Evolutionary conservation across 495 filamentous ascomycete species (phyloP), one percentile per base, ranked within the genome.

Genomic region (Aspergillus cristatus): DNA sequence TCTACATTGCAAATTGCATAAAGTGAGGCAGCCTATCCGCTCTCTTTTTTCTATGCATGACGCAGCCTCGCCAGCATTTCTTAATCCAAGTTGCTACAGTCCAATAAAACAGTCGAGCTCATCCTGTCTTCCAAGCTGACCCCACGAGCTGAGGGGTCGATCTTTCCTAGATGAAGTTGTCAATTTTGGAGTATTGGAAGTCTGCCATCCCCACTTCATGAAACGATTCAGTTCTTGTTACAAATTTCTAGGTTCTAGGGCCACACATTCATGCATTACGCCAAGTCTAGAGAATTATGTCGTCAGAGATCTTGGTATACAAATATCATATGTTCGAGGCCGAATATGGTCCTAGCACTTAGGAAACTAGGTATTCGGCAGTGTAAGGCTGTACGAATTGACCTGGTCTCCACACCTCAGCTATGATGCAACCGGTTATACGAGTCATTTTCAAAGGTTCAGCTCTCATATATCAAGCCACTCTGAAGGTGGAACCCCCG

Each of bases 391-490:
- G 11, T 14, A 30, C 28, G 28, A 30, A 14, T 14, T 30, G 28
- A 30, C 4, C 4, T 30, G 10, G 28, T 14, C 28, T 30, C 28
- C 11, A n/a, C 28, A n/a, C 13, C 28, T 30, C 28, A 30, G 28
- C 28, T 30, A 30, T 30, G 28, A 30, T 12, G 28, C 13, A 30
- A 30, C 28, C 13, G 28, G 28, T 30, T 12, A 30, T 30, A 12
- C 4, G 28, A 30, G 28, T 30, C 11, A 6, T 30, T 30, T 30
- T 30, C 28, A n/a, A 14, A n/a, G 28, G 28, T 30, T 30, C 28
- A 30, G 28, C 28, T 30, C 12, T 30, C 28, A 30, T 30, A 30
- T n/a, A 30, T 30, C 28, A 30, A 30, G 28, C 28, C 28, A 30
- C 28, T 8, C 28, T 30, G 28, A 30, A 30, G 28, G 28, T 11